Percentiles rank a stretch among this genome's conserved stretches.
Evolutionary conservation across 495 filamentous ascomycete genomes (phyloP).

Genomic region (Staphylotrichum tortipilum): DNA sequence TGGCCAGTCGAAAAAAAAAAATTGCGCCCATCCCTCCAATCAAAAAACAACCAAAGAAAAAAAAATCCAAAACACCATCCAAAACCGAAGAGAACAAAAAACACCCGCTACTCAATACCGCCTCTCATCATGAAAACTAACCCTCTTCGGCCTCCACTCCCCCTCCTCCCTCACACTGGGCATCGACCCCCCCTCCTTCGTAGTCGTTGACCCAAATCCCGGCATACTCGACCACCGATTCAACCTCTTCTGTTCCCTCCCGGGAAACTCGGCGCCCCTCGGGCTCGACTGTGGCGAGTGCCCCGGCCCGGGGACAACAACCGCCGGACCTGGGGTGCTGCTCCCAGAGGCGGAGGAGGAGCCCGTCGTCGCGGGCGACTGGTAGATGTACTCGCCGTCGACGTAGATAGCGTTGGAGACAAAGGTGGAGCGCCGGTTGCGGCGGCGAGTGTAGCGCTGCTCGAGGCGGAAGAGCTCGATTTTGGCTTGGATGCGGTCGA

Average conservation of each 20-base stretch:
- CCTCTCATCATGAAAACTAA: conserved; percentile 9
- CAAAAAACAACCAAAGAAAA: not conserved
- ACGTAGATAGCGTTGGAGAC: conserved; percentile 79
- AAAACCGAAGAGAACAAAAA: not conserved
- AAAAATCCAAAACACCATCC: not conserved
- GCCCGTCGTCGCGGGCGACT: conserved; percentile 41
- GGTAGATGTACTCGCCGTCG: conserved; percentile 84
- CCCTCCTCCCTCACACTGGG: conserved; percentile 5
- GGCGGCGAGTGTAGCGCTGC: conserved; percentile 81
- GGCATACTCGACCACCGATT: conserved; percentile 42
- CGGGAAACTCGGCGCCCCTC: not conserved
- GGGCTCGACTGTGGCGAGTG: too few species aligned
- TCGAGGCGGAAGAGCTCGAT: conserved; percentile 88
- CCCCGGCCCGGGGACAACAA: too few species aligned
- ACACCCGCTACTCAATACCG: not conserved
- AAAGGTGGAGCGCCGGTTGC: conserved; percentile 73
- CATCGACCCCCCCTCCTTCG: conserved; percentile 5
- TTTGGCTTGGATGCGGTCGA: conserved; percentile 50
- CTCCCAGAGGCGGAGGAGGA: too few species aligned
- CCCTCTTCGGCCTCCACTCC: conserved; percentile 7
- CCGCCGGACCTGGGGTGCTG: too few species aligned
- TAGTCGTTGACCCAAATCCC: conserved; percentile 32
- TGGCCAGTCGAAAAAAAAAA: not conserved
- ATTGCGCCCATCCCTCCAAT: not conserved
- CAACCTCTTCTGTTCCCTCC: conserved; percentile 30